Base-by-base conservation (phyloP, 306 rosid species). In the Crataegus laevigata region DNA sequence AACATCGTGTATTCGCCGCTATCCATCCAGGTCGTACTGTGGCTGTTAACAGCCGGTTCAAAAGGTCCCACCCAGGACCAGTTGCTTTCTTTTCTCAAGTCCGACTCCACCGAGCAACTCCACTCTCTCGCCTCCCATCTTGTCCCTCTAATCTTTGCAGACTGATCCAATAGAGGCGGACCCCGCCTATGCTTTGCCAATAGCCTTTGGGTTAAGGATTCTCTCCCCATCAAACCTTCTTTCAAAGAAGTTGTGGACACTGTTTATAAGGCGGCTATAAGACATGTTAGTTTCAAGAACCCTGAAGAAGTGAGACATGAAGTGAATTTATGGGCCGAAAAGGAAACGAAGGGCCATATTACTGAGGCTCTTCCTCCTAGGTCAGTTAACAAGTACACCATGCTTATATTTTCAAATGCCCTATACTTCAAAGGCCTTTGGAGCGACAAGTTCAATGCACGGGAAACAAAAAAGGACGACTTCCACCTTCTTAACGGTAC, bases 341-440 rank as follows among this genome's bases (percentile, higher is more conserved):
- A 86, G 76, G 84, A 87, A 89, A 92, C 96, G 25, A 75, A 75
- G 62, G 92, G 94, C 65, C 90, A 87, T 43, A 81, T 92, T 42
- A 83, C 86, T 78, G 81, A 84, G 36, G 73, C 90, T 79, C 91
- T 90, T 86, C 89, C 96, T 60, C 18, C 68, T 7, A 79, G 79
- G 28, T 90, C 94, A 12, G 79, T 90, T 51, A 76, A 87, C 80
- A 17, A 29, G 72, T 60, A 75, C 42, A 81, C 92, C 55, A 73
- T 76, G 57, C 98, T 94, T 69, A 77, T 94, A 57, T 78, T 90
- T 66, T 87, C 94, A 21, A 94, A 91, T 74, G 96, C 94, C 4
- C 28, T 90, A 2, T 90, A 90, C 84, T 94, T 94, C 80, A 90
- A 91, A 76, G 98, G 98, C 57, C 87, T 57, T 1, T 91, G 98